Evolutionary conservation across 495 filamentous ascomycete species (phyloP).

Genomic region (Paragyromitra xinjiangensis): DNA sequence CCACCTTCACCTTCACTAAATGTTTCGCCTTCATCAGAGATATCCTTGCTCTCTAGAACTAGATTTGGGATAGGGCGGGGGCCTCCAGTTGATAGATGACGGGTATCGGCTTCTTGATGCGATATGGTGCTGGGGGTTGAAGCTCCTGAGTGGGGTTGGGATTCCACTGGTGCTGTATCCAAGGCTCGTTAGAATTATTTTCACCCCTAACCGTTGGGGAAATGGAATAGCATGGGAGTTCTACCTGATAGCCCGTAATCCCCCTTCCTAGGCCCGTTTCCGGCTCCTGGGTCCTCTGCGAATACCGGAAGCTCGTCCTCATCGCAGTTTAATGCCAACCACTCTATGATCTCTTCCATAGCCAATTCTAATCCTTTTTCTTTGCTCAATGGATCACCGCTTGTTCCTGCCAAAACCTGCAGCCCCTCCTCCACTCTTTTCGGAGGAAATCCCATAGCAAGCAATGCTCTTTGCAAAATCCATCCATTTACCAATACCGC

Average conservation of each 20-base stretch:
- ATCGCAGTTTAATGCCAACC: conserved; percentile 77
- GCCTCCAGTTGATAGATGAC: conserved; percentile 31
- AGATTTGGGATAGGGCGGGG: conserved; percentile 44
- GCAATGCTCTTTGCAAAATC: conserved; percentile 76
- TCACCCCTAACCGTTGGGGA: not conserved
- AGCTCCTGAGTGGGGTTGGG: conserved; percentile 5
- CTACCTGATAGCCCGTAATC: conserved; percentile 46
- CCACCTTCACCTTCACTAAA: conserved; percentile 59
- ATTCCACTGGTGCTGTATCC: conserved; percentile 34
- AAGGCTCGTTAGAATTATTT: not conserved
- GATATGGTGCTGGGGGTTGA: conserved; percentile 12
- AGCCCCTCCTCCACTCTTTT: conserved; percentile 68
- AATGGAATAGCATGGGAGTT: conserved; percentile 1
- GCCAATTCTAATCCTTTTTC: conserved; percentile 79
- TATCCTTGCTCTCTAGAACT: conserved; percentile 58
- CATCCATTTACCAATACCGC: conserved; percentile 82
- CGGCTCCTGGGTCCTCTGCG: conserved; percentile 60
- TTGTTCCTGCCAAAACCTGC: conserved; percentile 69
- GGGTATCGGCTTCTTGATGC: conserved; percentile 26
- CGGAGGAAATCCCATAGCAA: conserved; percentile 71
- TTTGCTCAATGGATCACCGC: conserved; percentile 62
- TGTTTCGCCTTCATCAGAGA: conserved; percentile 48
- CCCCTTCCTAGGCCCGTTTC: conserved; percentile 57
- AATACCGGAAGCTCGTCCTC: conserved; percentile 76
- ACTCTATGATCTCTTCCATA: conserved; percentile 84